Evolutionary conservation across 2,329 filamentous ascomycete genomes (phyloP), one percentile per base, ranked within the genome.

Genomic region (Pyricularia grisea): DNA sequence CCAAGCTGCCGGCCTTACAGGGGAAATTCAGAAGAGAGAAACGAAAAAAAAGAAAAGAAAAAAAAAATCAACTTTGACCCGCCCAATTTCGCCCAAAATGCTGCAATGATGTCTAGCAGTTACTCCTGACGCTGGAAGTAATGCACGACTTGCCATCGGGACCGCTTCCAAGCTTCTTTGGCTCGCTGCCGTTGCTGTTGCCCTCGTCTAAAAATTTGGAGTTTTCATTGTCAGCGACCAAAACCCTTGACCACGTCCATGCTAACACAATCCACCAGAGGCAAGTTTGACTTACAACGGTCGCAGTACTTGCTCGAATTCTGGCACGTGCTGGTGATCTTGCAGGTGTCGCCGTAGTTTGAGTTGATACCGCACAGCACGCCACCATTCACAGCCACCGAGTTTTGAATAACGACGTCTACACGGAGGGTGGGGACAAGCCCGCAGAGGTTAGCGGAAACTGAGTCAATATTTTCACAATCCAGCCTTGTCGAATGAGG

Each of bases 321-420:
- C 68, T 69, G 68, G 68, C 68, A 69, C 23, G 63, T 33, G 68
- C 36, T 69, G 64, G 63, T 61, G 68, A 69, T 67, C 64, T 36
- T 66, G 68, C 68, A 69, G 27, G 68, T 69, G 68, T 69, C 68
- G 64, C 67, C 67, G 36, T 68, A 68, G 77, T 81, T 81, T 65
- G 76, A 72, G 75, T 81, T 81, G 72, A 80, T 82, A 20, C 81
- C 81, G 5, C 75, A 78, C 9, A 82, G 75, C 42, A 79, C 75
- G 31, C 79, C 78, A 25, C 80, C 81, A 27, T 77, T 72, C 28
- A 72, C 74, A 17, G 79, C 81, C 17, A 77, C 75, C 6, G 77
- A 74, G 12, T 79, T 79, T 71, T 79, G 77, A 30, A 84, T 75
- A 70, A 81, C 77, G 42, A 83, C 78, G 71, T 81, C 60, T 63